Conservation (phyloP, 2,329 filamentous ascomycete genomes). For the Xenoacremonium recifei region DNA sequence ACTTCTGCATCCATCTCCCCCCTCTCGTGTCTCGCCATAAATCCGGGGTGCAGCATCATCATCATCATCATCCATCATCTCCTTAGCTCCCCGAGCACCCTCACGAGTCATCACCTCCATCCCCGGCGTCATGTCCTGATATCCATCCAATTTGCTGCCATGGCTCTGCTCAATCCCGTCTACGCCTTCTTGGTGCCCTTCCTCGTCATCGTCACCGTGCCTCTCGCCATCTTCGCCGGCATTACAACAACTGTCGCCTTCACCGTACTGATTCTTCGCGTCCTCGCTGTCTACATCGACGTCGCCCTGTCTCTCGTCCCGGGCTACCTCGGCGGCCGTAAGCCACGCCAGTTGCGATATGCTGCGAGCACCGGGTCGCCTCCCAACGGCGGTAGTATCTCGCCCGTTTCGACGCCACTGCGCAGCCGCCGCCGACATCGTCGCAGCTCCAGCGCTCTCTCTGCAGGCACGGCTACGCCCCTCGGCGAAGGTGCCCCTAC, state of each 20-base stretch:
- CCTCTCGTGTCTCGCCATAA: neutral
- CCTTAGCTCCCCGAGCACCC: neutral
- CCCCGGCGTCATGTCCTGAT: slow-evolving; percentile 18
- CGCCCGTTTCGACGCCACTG: slow-evolving; percentile 7
- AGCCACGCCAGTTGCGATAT: slow-evolving; percentile 27
- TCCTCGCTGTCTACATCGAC: slow-evolving; percentile 62
- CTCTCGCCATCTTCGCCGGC: slow-evolving; percentile 61
- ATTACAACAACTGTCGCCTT: slow-evolving; percentile 63
- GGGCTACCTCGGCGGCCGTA: slow-evolving; percentile 48
- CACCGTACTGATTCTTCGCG: slow-evolving; percentile 58
- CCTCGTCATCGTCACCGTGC: slow-evolving; percentile 60
- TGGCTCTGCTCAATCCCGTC: slow-evolving; percentile 54
- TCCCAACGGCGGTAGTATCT: slow-evolving; percentile 12
- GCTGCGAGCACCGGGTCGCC: slow-evolving; percentile 14
- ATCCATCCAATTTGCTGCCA: slow-evolving; percentile 30
- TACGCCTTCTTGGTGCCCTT: slow-evolving; percentile 60
- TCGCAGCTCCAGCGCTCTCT: slow-evolving; percentile 34
- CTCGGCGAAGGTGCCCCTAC: slow-evolving; percentile 34
- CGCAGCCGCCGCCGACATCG: slow-evolving; percentile 28
- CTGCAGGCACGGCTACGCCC: slow-evolving; percentile 32
- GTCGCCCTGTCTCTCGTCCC: slow-evolving; percentile 57
- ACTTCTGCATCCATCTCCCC: neutral
- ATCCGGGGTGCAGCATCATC: neutral
- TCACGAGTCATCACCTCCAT: neutral
- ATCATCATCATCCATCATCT: neutral